Percentiles rank a stretch among this genome's conserved stretches.
phyloP scores from a whole-genome alignment of 805 yeast genomes.

The Kluyveromyces dobzhanskii region DNA sequence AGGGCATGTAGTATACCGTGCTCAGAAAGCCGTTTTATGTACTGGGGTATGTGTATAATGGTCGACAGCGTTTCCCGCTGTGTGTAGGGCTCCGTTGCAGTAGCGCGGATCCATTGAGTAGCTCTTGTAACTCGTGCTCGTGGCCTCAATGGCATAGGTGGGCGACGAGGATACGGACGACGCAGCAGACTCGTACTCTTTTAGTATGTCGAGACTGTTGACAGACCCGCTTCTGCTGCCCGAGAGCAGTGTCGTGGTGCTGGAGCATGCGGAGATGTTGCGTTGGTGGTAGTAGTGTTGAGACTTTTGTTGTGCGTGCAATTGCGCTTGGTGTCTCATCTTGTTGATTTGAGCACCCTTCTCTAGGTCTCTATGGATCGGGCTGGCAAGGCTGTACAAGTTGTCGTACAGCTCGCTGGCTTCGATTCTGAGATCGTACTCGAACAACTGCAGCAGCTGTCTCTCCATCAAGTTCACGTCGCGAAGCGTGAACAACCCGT shows the following conservation, averaged over 20 bases:
- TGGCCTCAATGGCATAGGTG: too few species aligned
- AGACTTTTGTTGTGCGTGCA: background rate
- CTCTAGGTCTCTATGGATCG: slow-evolving; percentile 49
- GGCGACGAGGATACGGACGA: background rate
- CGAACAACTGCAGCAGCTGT: slow-evolving; percentile 56
- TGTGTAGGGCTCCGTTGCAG: too few species aligned
- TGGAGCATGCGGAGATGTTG: slow-evolving; percentile 15
- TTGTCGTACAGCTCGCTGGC: slow-evolving; percentile 60
- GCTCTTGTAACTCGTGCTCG: too few species aligned
- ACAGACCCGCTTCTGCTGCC: slow-evolving; percentile 1
- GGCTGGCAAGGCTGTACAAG: slow-evolving; percentile 63
- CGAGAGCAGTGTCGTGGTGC: slow-evolving; percentile 15
- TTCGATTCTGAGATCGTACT: slow-evolving; percentile 64
- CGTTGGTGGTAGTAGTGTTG: slow-evolving; percentile 17
- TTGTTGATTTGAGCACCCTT: slow-evolving; percentile 15
- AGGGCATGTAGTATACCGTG: too few species aligned
- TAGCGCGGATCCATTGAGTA: too few species aligned
- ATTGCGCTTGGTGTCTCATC: background rate
- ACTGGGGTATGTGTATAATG: too few species aligned
- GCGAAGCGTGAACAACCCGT: slow-evolving; percentile 56
- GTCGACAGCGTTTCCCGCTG: too few species aligned
- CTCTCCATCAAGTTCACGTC: slow-evolving; percentile 79
- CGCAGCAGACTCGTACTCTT: slow-evolving; percentile 1
- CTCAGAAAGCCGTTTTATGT: too few species aligned
- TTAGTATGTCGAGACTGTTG: slow-evolving; percentile 3